Evolutionary conservation across 2,329 filamentous ascomycete genomes (phyloP), one percentile per base, ranked within the genome.

Genomic region (Dothidotthia symphoricarpi): DNA sequence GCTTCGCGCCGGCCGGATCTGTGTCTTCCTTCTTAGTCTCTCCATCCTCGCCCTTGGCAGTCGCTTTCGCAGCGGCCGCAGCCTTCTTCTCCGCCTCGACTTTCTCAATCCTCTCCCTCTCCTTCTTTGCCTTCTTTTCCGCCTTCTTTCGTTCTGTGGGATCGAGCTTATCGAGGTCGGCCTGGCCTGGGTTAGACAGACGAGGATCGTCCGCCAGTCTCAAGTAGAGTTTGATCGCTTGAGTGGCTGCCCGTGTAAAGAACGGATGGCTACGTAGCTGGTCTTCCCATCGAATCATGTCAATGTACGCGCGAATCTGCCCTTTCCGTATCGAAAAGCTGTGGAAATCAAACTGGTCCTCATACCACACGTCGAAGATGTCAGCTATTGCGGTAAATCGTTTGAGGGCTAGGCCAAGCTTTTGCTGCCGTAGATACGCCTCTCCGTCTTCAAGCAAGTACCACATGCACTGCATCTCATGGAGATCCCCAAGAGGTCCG

Each of bases 381-480:
- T 87, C 88, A 65, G 85, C 84, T 40, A 98, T 80, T 15, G 87
- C 77, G 50, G 90, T 87, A 68, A 96, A 91, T 33, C 94, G 82
- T 74, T 98, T 98, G 36, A 98, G 75, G 0, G 94, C 91, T 42
- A 96, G 76, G 3, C 85, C 88, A 31, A 86, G 72, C 55, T 95
- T 89, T 49, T 83, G 83, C 64, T 89, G 85, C 34, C 93, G 83
- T 40, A 86, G 75, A 65, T 90, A 89, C 3, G 91, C 83, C 70
- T 96, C 87, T 38, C 88, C 93, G 62, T 98, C 94, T 69, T 98
- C 93, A 4, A 88, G 93, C 58, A 98, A 72, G 65, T 83, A 98
- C 94, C 93, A 98, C 54, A 97, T 81, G 64, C 90, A 96, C 70
- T 98, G 93, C 93, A 98, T 98, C 57, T 98, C 93, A 51, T 94